phyloP scores from a whole-genome alignment of 2,329 filamentous ascomycete genomes.

The Cladosporium austrohemisphaericum region DNA sequence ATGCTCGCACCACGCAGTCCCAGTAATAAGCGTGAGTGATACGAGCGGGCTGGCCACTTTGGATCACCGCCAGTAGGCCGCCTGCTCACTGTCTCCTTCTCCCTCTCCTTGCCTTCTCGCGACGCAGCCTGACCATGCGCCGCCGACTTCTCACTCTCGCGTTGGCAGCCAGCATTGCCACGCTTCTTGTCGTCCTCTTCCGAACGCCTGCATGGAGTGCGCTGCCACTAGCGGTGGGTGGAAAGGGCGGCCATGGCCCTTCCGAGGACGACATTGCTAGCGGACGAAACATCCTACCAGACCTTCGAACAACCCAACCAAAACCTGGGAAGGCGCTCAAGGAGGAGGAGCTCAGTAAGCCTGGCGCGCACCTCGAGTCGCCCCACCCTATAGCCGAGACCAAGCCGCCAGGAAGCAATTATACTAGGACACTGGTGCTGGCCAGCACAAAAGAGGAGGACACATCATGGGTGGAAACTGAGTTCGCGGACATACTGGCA shows the following conservation, averaged over 20 bases:
- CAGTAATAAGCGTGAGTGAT: not conserved
- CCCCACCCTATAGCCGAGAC: constrained; percentile 32
- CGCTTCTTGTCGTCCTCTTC: constrained; percentile 34
- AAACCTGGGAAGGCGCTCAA: constrained; percentile 21
- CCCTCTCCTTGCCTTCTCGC: constrained; percentile 24
- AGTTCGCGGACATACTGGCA: constrained; percentile 44
- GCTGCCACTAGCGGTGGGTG: constrained; percentile 37
- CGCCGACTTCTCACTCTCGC: constrained; percentile 20
- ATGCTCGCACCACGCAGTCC: not conserved
- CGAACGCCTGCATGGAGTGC: constrained; percentile 36
- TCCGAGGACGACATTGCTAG: constrained; percentile 24
- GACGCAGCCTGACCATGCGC: constrained; percentile 24
- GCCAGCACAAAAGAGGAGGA: constrained; percentile 51
- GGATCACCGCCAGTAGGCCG: not conserved
- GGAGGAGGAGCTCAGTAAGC: constrained; percentile 17
- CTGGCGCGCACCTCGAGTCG: constrained; percentile 25
- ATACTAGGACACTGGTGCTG: constrained; percentile 54
- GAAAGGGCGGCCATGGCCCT: constrained; percentile 27
- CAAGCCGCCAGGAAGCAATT: constrained; percentile 47
- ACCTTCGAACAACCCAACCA: constrained; percentile 19
- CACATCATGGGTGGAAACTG: constrained; percentile 51
- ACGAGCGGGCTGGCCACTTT: constrained; percentile 1
- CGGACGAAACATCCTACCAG: constrained; percentile 24
- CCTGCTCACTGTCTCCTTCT: not conserved
- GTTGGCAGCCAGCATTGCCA: constrained; percentile 16